Evolutionary conservation across 2,329 filamentous ascomycete species (phyloP).

Genomic region (Colletotrichum salicis): DNA sequence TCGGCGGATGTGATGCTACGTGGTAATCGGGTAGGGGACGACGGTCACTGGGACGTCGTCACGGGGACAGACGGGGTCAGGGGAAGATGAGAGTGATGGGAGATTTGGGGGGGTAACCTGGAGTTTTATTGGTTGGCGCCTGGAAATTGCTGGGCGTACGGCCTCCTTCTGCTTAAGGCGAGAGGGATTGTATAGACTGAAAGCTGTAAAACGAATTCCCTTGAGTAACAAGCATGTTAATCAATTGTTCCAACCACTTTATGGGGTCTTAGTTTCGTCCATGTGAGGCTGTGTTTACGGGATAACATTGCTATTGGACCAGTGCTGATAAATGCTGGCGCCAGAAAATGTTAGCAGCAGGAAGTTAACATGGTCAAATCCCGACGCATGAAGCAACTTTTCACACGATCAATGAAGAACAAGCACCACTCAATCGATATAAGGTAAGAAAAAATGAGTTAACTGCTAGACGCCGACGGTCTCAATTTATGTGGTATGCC

Average conservation of each 20-base stretch:
- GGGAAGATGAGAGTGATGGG: slow-evolving; percentile 5
- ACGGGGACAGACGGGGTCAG: slow-evolving; percentile 8
- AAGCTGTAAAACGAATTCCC: slow-evolving; percentile 36
- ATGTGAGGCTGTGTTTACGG: no score
- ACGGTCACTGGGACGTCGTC: no score
- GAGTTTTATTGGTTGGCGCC: slow-evolving; percentile 33
- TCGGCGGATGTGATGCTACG: not conserved
- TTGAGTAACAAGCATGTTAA: slow-evolving; percentile 34
- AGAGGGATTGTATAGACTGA: slow-evolving; percentile 33
- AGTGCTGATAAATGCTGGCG: no score
- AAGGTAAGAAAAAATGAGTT: not conserved
- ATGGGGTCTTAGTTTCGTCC: no score
- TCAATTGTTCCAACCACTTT: slow-evolving; percentile 1
- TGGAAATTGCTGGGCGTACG: slow-evolving; percentile 25
- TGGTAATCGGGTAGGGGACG: not conserved
- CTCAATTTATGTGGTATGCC: slow-evolving; percentile 31
- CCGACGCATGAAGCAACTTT: no score
- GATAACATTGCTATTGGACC: no score
- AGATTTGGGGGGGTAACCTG: slow-evolving; percentile 13
- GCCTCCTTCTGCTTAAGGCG: slow-evolving; percentile 19
- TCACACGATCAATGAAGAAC: not conserved
- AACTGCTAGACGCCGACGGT: not conserved
- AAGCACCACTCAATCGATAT: not conserved
- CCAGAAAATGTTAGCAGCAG: no score
- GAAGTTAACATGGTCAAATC: no score